Evolutionary conservation across 2,329 filamentous ascomycete genomes (phyloP).

Genomic region (Aspergillus fumigatiaffinis): DNA sequence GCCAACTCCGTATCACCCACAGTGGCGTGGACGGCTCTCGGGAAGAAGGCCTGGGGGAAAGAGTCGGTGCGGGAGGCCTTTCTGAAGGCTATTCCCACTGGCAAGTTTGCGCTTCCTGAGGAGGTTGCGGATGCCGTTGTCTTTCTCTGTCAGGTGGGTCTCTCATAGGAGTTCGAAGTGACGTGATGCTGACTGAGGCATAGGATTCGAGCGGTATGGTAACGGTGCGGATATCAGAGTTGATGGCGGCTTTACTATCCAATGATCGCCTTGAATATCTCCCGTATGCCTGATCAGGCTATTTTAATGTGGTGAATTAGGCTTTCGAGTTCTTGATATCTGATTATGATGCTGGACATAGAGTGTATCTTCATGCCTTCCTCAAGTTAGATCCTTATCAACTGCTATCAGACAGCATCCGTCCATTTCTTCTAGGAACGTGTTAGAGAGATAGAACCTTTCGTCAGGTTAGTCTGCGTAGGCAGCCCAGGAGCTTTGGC

Average conservation of each 20-base stretch:
- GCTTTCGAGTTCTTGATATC: no score
- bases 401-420: neutral
- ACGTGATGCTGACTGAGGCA: neutral
- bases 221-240: constrained; percentile 40
- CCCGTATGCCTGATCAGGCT: no score
- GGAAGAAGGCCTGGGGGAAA: constrained; percentile 42
- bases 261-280: no score
- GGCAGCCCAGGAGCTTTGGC: no score
- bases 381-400: neutral
- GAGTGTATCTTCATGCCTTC: neutral
- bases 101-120: constrained; percentile 36
- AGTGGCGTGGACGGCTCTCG: constrained; percentile 46
- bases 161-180: neutral
- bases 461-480: neutral
- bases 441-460: neutral
- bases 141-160: constrained; percentile 36
- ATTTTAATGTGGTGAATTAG: no score
- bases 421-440: neutral
- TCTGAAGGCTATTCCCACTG: constrained; percentile 36
- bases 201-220: constrained; percentile 39
- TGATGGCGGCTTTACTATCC: constrained; percentile 39
- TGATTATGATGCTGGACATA: neutral
- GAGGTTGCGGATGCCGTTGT: constrained; percentile 39
- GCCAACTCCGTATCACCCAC: constrained; percentile 46
- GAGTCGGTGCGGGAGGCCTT: constrained; percentile 33